phyloP scores from a whole-genome alignment of 2,329 filamentous ascomycete species.

The Cadophora sp. region DNA sequence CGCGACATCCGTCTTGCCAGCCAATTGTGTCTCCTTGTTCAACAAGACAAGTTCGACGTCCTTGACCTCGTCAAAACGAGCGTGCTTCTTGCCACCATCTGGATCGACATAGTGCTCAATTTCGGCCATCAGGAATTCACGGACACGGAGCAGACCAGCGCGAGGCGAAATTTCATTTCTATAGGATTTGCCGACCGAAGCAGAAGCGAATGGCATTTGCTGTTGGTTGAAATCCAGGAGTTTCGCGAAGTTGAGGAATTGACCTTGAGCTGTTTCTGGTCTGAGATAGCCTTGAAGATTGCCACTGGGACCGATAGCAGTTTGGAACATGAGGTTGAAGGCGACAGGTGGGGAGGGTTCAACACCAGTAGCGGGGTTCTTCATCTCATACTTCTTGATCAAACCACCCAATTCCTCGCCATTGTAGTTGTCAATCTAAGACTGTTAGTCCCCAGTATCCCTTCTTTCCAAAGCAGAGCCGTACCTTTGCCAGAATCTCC shows the following conservation, averaged over 20 bases:
- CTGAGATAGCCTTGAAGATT: conserved; percentile 85
- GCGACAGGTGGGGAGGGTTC: conserved; percentile 81
- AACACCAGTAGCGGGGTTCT: conserved; percentile 81
- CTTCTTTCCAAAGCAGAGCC: neutral
- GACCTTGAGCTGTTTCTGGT: conserved; percentile 95
- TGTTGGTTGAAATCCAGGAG: conserved; percentile 96
- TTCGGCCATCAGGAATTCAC: conserved; percentile 98
- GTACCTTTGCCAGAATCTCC: conserved; percentile 78
- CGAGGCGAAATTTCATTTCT: conserved; percentile 97
- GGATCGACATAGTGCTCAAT: conserved; percentile 99
- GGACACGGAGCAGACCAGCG: conserved; percentile 87
- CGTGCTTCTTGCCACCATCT: conserved; percentile 91
- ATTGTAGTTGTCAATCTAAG: conserved; percentile 88
- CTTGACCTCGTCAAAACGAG: conserved; percentile 84
- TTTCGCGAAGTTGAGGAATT: conserved; percentile 97
- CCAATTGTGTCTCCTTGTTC: conserved; percentile 83
- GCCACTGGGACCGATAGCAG: conserved; percentile 89
- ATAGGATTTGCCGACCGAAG: conserved; percentile 97
- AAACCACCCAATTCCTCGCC: conserved; percentile 85
- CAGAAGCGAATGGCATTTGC: conserved; percentile 95
- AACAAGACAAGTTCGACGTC: conserved; percentile 84
- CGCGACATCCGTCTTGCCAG: conserved; percentile 79
- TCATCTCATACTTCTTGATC: conserved; percentile 90
- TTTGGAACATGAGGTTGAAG: conserved; percentile 99
- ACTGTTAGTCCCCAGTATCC: conserved; percentile 28